Conservation (phyloP, 768 basidiomycete genomes). For the Pleurotus platypus region DNA sequence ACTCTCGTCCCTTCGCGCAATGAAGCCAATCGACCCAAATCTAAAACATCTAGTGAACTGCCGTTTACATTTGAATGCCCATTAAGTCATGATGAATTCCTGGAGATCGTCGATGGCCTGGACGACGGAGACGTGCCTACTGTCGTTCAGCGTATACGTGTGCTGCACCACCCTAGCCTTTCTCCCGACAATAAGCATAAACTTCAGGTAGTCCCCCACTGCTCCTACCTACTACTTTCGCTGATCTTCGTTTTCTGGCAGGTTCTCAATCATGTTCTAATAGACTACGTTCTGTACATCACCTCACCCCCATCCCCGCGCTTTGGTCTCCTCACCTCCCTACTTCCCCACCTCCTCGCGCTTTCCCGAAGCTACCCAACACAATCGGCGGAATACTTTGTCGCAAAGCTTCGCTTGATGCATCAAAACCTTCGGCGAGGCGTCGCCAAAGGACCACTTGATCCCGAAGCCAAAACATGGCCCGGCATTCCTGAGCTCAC, state of each 20-base stretch:
- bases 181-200: conserved; percentile 88
- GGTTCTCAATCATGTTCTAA: conserved; percentile 62
- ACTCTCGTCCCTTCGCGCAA: conserved; percentile 32
- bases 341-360: conserved; percentile 76
- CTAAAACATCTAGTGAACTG: conserved; percentile 46
- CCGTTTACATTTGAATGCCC: conserved; percentile 96
- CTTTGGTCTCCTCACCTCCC: conserved; percentile 54
- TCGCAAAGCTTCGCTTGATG: conserved; percentile 83
- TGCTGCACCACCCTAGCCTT: conserved; percentile 91
- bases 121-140: conserved; percentile 70
- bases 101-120: conserved; percentile 73
- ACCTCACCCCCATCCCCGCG: conserved; percentile 61
- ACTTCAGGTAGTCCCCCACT: conserved; percentile 62
- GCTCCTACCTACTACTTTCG: neutral
- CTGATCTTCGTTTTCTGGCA: neutral
- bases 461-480: conserved; percentile 74
- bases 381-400: conserved; percentile 73
- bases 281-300: conserved; percentile 85
- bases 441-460: conserved; percentile 62
- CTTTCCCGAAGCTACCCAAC: conserved; percentile 82
- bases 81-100: conserved; percentile 78
- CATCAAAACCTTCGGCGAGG: conserved; percentile 90
- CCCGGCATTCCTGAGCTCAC: conserved; percentile 81
- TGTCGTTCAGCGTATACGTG: conserved; percentile 87
- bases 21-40: conserved; percentile 23